Base-by-base conservation (phyloP, 1,139 yeast species). In the Lodderomyces parapsilosis region DNA sequence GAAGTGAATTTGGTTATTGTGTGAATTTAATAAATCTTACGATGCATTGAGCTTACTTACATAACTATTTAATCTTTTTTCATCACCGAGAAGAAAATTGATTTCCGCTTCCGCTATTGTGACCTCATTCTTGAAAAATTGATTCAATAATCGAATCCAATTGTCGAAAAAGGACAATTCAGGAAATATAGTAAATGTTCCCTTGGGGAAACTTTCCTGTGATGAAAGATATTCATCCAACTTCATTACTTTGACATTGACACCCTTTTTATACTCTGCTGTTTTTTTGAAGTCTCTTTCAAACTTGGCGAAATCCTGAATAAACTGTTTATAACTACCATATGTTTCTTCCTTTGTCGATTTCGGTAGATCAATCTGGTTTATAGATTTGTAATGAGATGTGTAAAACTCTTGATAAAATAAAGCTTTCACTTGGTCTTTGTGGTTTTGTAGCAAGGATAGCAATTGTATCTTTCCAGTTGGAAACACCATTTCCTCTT, bases 31-130 rank as follows among this genome's bases (percentile, higher is more conserved):
- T n/a, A n/a, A n/a, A n/a, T n/a, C 19, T 27, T 23, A 28, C 34
- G 33, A 13, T 17, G 7, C n/a, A 6, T 19, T 20, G 10, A 33
- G 25, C n/a, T 43, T 38, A 14, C 53, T 53, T 38, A 54, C 27
- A 48, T 69, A 71, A 39, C 63, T 53, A 37, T 56, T 58, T 25
- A 60, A 53, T 40, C 78, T 52, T 50, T 73, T 73, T 27, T 66
- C 70, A 44, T 70, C 75, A 2, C 77, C 78, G 15, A 73, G 65
- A 7, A 72, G 55, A 53, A 70, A 73, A 51, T 73, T 73, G 18
- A 57, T 52, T 25, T 63, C 59, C 46, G 62, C 52, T 34, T 68
- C 60, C 4, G 55, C 66, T 5, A 70, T 44, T 11, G 43, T 42
- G 4, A 41, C 43, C 2, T 68, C 63, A 4, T 69, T 38, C 3